Evolutionary conservation across 192 early-diverging fungal species (phyloP).

Genomic region (Gonapodya sp.): DNA sequence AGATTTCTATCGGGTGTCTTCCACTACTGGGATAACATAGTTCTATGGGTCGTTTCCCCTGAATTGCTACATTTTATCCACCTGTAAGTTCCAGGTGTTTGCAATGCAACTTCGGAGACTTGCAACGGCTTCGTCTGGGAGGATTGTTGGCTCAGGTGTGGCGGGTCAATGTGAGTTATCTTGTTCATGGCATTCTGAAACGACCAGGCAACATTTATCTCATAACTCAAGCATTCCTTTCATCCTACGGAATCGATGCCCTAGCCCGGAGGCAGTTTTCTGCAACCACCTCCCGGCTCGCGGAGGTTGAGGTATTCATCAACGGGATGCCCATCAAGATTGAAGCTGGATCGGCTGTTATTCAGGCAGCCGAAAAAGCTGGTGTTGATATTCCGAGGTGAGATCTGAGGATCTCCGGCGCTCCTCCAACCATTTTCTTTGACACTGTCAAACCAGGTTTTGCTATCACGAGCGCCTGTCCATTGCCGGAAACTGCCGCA

Average conservation of each 20-base stretch:
- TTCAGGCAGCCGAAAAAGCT: slow-evolving; percentile 95
- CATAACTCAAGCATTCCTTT: not conserved
- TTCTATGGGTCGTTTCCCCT: too few species aligned
- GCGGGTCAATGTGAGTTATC: not conserved
- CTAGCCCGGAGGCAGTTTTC: not conserved
- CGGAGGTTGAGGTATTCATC: slow-evolving; percentile 77
- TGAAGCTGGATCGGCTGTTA: slow-evolving; percentile 85
- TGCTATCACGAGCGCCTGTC: slow-evolving; percentile 86
- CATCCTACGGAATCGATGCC: not conserved
- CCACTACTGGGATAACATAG: too few species aligned
- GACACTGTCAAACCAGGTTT: too few species aligned
- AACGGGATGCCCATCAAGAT: slow-evolving; percentile 83
- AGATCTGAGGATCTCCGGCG: slow-evolving; percentile 38
- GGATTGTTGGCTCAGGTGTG: not conserved
- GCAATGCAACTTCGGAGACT: not conserved
- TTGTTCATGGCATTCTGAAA: too few species aligned
- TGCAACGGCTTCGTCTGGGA: not conserved
- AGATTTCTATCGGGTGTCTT: too few species aligned
- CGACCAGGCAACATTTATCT: too few species aligned
- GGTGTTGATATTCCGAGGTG: slow-evolving; percentile 70
- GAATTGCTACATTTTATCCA: too few species aligned
- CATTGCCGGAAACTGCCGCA: slow-evolving; percentile 98
- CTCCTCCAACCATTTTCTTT: slow-evolving; percentile 22
- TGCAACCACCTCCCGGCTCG: not conserved
- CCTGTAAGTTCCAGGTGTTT: not conserved